These are phyloP conservation scores for Metschnikowia matae DNA, from an alignment of 805 yeast species.

Conservation along the genomic window DNA sequence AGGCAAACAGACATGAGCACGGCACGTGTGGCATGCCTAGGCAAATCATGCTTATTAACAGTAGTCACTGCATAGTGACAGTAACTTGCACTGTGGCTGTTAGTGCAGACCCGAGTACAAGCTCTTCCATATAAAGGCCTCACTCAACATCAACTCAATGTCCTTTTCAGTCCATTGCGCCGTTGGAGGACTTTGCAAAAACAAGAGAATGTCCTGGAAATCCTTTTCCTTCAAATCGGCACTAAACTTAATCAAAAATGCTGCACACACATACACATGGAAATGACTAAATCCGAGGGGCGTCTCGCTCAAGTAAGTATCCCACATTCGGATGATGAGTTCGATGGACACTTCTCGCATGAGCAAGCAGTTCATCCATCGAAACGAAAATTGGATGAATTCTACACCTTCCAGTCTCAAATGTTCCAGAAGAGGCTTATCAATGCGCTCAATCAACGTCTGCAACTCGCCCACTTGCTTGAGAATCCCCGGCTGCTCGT, in stretches of 20 bases:
- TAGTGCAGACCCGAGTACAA: constrained; percentile 46
- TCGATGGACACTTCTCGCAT: constrained; percentile 87
- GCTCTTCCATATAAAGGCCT: constrained; percentile 96
- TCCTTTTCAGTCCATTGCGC: constrained; percentile 81
- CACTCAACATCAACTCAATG: constrained; percentile 86
- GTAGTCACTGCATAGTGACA: too few relatives aligned
- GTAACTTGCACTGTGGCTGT: too few relatives aligned
- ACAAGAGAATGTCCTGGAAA: constrained; percentile 90
- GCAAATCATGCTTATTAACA: too few relatives aligned
- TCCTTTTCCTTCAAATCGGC: constrained; percentile 76
- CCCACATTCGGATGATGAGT: constrained; percentile 94
- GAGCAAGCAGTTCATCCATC: constrained; percentile 98
- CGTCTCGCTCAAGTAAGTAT: constrained; percentile 77
- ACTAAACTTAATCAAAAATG: constrained; percentile 87
- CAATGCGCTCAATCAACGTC: constrained; percentile 76
- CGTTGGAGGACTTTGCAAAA: constrained; percentile 88
- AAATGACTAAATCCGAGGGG: constrained; percentile 82
- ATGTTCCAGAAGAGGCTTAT: constrained; percentile 66
- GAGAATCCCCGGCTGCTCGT: constrained; percentile 96
- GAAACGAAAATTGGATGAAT: constrained; percentile 89
- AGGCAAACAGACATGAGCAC: too few relatives aligned
- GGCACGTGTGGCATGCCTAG: too few relatives aligned
- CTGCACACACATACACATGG: constrained; percentile 97
- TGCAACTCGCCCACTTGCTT: constrained; percentile 82
- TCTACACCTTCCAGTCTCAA: constrained; percentile 81